phyloP scores from a whole-genome alignment of 176 grass and related monocot species.

The Leersia perrieri region DNA sequence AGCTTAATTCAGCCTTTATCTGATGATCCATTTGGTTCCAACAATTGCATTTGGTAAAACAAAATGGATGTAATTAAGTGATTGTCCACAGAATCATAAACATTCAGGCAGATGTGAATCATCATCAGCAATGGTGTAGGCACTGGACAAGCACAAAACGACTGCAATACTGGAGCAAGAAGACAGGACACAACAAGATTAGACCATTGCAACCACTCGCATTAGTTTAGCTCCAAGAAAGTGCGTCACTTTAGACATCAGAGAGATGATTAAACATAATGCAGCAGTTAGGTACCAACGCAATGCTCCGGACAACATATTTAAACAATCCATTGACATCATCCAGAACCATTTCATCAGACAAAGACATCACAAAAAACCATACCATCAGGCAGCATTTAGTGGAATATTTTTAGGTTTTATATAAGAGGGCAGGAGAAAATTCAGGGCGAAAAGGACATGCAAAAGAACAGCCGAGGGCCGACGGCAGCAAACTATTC shows the following conservation, averaged over 20 bases:
- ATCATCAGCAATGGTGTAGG: conserved; percentile 3
- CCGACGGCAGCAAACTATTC: neutral
- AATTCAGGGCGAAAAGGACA: conserved; percentile 2
- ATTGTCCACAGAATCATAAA: neutral
- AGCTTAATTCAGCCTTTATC: neutral
- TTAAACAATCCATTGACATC: conserved; percentile 41
- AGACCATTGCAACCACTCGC: conserved; percentile 28
- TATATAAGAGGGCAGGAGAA: conserved; percentile 14
- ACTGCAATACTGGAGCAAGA: conserved; percentile 12
- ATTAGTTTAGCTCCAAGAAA: conserved; percentile 46
- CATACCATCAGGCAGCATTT: conserved; percentile 22
- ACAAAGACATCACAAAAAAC: conserved; percentile 33
- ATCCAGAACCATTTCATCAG: conserved; percentile 41
- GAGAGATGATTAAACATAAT: conserved; percentile 26
- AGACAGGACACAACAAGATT: no score
- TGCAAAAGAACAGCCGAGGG: neutral
- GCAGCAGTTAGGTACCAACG: conserved; percentile 26
- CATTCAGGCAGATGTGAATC: neutral
- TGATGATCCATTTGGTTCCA: conserved; percentile 4
- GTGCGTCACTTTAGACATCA: conserved; percentile 36
- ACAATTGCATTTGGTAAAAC: neutral
- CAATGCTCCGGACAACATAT: conserved; percentile 13
- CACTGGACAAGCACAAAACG: conserved; percentile 39
- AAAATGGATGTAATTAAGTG: neutral
- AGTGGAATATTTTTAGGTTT: conserved; percentile 15